Base-by-base conservation (phyloP, 768 basidiomycete species). In the Melanogaster broomeanus region DNA sequence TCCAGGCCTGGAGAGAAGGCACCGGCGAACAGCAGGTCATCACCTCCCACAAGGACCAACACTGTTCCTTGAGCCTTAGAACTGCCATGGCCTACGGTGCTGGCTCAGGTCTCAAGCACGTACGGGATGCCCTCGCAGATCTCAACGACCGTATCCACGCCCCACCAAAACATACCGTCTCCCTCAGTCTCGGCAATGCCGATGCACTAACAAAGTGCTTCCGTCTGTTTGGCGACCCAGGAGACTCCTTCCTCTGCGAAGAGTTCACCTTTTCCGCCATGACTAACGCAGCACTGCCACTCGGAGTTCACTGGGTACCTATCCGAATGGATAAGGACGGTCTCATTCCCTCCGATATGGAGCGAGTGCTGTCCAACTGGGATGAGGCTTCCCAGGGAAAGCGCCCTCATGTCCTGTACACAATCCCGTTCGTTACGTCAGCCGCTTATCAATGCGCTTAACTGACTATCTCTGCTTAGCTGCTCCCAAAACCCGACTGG, bases 401-500 rank as follows among this genome's bases (percentile, higher is more conserved):
- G 46, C 72, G 74, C 13, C 81, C 81, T 2, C 76, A 79, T 52
- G 72, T 82, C 16, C 60, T 82, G 41, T 81, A 81, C 59, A 76
- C 74, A 3, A 74, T 79, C 39, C 77, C 77, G 70, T 79, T 53
- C 53, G 76, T 72, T 18, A 27, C 46, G 47, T 48, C 27, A 10
- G 3, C 18, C 15, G 33, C 33, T 13, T 18, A 30, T 21, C 6
- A 19, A 25, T 51, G 1, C 18, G 11, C 24, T 28, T 37, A 10
- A 50, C 57, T 62, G 33, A 55, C 24, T 4, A 16, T 1, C 49
- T 42, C 21, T 52, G 1, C 28, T 46, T 27, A 72, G 62, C 18
- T 65, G 69, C 43, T 67, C 70, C 49, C 68, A 82, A 65, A 82
- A 82, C 55, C 80, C 80, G 0, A 78, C 78, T 0, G 80, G 81